phyloP scores from a whole-genome alignment of 306 rosid species.

The Boehmeria nivea region DNA sequence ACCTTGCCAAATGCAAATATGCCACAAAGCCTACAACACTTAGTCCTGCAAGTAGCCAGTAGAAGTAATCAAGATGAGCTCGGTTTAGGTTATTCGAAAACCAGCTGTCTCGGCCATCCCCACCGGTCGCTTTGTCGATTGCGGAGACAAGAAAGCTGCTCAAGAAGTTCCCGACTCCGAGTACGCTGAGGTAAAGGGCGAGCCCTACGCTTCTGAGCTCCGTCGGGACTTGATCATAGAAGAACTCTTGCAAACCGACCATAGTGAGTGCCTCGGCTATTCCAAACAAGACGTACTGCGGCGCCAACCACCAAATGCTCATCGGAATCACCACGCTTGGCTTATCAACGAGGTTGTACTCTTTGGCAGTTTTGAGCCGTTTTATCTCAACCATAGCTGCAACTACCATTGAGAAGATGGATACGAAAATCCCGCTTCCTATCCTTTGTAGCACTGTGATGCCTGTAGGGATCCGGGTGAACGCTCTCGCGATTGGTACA shows the following conservation, averaged over 20 bases:
- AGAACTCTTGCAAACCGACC: slow-evolving; percentile 23
- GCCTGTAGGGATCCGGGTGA: slow-evolving; percentile 18
- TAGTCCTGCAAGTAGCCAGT: slow-evolving; percentile 15
- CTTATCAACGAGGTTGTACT: slow-evolving; percentile 10
- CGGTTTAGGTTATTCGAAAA: slow-evolving; percentile 18
- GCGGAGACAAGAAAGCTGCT: slow-evolving; percentile 16
- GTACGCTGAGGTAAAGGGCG: slow-evolving; percentile 19
- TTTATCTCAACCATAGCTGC: slow-evolving; percentile 26
- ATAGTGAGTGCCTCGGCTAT: not conserved
- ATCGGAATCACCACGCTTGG: slow-evolving; percentile 20
- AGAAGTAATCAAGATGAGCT: slow-evolving; percentile 24
- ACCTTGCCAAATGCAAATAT: slow-evolving; percentile 11
- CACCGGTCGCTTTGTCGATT: slow-evolving; percentile 17
- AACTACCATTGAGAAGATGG: slow-evolving; percentile 13
- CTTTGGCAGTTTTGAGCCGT: slow-evolving; percentile 14
- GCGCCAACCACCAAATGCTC: slow-evolving; percentile 26
- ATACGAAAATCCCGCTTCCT: slow-evolving; percentile 21
- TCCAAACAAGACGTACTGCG: not conserved
- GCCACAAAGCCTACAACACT: slow-evolving; percentile 7
- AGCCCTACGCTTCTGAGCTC: slow-evolving; percentile 24
- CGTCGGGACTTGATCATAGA: slow-evolving; percentile 20
- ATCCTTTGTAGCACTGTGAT: slow-evolving; percentile 27
- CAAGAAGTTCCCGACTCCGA: slow-evolving; percentile 24
- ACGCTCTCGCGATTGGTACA: slow-evolving; percentile 17
- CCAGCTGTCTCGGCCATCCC: slow-evolving; percentile 17